A percentile compares a stretch with the other conserved stretches of the same genome.
Evolutionary conservation across 2,329 filamentous ascomycete species (phyloP).

Genomic region (Monosporascus sp.): DNA sequence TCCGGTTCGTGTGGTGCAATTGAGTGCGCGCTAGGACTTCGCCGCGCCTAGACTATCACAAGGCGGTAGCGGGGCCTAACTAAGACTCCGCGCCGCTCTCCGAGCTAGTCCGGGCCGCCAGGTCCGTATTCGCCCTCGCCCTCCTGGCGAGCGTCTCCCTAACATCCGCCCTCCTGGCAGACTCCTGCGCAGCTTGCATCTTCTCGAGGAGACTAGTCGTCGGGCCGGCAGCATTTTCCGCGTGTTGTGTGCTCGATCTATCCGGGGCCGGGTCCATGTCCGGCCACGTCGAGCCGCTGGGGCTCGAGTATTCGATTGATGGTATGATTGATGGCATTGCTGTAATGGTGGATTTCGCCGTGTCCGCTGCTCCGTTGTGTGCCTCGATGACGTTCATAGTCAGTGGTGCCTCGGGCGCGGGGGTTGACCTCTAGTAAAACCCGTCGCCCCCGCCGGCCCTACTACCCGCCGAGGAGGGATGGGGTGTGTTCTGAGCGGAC

Average conservation of each 20-base stretch:
- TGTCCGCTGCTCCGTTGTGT: conserved; percentile 5
- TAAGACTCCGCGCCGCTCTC: background rate
- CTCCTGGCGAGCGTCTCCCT: conserved; percentile 10
- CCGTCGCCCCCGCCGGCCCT: conserved; percentile 25
- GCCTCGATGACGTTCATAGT: conserved; percentile 8
- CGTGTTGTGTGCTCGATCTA: background rate
- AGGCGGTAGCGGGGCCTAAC: background rate
- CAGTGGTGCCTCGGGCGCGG: conserved; percentile 13
- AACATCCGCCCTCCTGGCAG: conserved; percentile 18
- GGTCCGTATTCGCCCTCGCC: background rate
- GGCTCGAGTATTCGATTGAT: no score
- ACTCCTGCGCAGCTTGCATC: conserved; percentile 21
- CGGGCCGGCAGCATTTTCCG: background rate
- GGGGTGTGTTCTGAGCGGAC: conserved; percentile 31
- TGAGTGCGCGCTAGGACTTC: background rate
- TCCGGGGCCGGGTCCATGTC: no score
- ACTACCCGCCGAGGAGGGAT: conserved; percentile 22
- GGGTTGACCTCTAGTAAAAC: conserved; percentile 26
- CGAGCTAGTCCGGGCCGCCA: background rate
- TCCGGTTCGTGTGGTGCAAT: background rate
- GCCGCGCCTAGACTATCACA: background rate
- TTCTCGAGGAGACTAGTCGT: conserved; percentile 8
- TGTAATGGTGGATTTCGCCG: background rate
- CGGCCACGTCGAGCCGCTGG: no score
- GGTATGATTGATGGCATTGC: no score